These are phyloP conservation scores for Chaetoceros muelleri DNA, from an alignment of 108 stramenopile species.

Conservation along the genomic window DNA sequence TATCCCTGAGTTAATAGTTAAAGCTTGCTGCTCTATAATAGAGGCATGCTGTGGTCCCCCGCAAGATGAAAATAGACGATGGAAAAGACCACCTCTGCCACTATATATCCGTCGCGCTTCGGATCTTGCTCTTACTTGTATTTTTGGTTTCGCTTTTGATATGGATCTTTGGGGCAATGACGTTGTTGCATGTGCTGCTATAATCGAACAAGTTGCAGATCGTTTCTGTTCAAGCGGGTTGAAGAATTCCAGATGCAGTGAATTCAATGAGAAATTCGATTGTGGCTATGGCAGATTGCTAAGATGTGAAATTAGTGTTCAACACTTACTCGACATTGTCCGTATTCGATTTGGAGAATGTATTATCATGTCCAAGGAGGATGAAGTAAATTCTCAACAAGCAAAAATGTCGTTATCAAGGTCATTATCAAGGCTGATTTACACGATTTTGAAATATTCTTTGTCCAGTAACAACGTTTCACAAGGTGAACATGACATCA, in stretches of 20 bases:
- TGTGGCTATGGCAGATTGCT: conserved; percentile 31
- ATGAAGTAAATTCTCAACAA: conserved; percentile 3
- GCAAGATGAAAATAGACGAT: conserved; percentile 4
- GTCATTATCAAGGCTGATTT: conserved; percentile 36
- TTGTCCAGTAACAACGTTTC: conserved; percentile 33
- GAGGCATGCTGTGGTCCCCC: conserved; percentile 51
- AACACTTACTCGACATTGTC: conserved; percentile 69
- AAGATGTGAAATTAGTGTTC: conserved; percentile 70
- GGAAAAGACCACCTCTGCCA: conserved; percentile 19
- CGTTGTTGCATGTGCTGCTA: conserved; percentile 21
- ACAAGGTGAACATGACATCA: conserved; percentile 75
- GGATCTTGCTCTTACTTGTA: conserved; percentile 56
- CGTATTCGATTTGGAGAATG: conserved; percentile 24
- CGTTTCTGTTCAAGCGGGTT: conserved; percentile 23
- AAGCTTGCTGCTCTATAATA: conserved; percentile 38
- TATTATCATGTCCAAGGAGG: neutral
- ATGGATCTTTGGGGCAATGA: conserved; percentile 68
- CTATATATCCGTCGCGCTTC: conserved; percentile 51
- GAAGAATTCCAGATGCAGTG: neutral
- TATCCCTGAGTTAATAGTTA: conserved; percentile 34
- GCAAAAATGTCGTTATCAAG: conserved; percentile 21
- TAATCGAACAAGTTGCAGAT: conserved; percentile 39
- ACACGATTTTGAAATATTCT: conserved; percentile 58
- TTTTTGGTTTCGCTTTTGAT: conserved; percentile 76
- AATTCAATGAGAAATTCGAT: conserved; percentile 6